Percentiles rank a stretch among this genome's conserved stretches.
These are phyloP conservation scores for Lachnellula hyalina DNA, from an alignment of 2,329 filamentous ascomycete genomes.

Conservation along the genomic window DNA sequence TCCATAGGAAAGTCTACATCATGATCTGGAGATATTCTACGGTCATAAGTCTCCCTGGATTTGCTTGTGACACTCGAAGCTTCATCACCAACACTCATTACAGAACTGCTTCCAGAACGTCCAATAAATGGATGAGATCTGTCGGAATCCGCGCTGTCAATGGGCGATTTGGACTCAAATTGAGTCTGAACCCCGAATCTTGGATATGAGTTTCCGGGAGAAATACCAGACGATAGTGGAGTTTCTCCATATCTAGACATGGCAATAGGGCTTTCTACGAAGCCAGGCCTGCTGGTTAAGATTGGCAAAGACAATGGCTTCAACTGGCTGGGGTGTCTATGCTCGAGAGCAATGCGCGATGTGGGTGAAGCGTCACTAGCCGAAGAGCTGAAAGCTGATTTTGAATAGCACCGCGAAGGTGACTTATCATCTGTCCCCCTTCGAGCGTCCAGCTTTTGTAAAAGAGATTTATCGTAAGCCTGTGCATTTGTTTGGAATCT, in stretches of 20 bases:
- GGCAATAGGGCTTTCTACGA: constrained; percentile 27
- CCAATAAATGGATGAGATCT: constrained; percentile 30
- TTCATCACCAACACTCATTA: constrained; percentile 40
- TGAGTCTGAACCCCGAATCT: constrained; percentile 19
- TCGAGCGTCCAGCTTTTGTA: constrained; percentile 32
- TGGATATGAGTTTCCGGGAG: constrained; percentile 24
- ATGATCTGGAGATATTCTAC: constrained; percentile 38
- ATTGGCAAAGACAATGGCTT: constrained; percentile 34
- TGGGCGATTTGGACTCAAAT: constrained; percentile 28
- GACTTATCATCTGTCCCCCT: constrained; percentile 30
- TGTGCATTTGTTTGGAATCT: constrained; percentile 31
- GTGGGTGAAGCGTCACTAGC: constrained; percentile 31
- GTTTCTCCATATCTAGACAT: constrained; percentile 27
- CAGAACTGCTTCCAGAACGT: constrained; percentile 43
- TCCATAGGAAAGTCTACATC: constrained; percentile 46
- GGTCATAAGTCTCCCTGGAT: constrained; percentile 58
- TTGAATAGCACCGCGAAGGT: constrained; percentile 27
- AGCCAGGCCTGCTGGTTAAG: constrained; percentile 22
- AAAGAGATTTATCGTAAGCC: constrained; percentile 34
- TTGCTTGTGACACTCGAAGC: constrained; percentile 42
- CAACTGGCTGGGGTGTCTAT: constrained; percentile 26
- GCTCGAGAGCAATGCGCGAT: constrained; percentile 27
- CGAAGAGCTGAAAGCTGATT: constrained; percentile 28
- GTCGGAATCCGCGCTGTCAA: constrained; percentile 27
- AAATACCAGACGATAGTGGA: constrained; percentile 26